Conservation (phyloP, 2,329 filamentous ascomycete species). For the Cladophialophora bantiana region DNA sequence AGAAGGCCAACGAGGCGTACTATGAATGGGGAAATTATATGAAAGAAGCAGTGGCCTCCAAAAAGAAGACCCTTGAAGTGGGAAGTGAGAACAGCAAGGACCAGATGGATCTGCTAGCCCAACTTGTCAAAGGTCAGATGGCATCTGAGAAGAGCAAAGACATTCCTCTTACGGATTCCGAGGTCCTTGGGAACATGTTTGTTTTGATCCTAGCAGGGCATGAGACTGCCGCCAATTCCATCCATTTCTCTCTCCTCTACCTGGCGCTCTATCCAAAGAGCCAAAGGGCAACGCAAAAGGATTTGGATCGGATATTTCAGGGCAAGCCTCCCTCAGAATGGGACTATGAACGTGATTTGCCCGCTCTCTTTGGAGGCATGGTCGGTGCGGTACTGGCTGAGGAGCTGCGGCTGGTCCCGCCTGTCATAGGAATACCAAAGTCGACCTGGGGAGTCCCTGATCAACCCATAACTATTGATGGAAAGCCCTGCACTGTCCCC, state of each 20-base stretch:
- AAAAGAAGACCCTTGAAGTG: constrained; percentile 57
- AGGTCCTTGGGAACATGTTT: constrained; percentile 48
- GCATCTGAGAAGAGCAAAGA: constrained; percentile 41
- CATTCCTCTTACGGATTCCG: constrained; percentile 34
- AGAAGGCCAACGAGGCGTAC: constrained; percentile 62
- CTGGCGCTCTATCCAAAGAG: constrained; percentile 70
- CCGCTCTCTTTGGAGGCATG: constrained; percentile 71
- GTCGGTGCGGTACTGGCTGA: constrained; percentile 79
- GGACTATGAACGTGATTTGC: constrained; percentile 73
- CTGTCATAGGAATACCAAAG: constrained; percentile 77
- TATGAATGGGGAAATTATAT: constrained; percentile 73
- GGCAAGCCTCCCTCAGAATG: constrained; percentile 60
- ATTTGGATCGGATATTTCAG: constrained; percentile 69
- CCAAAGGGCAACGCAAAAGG: constrained; percentile 71
- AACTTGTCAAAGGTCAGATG: constrained; percentile 56
- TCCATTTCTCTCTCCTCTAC: constrained; percentile 74
- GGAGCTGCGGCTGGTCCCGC: constrained; percentile 74
- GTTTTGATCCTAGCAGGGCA: constrained; percentile 74
- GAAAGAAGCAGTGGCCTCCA: constrained; percentile 70
- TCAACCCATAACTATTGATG: constrained; percentile 67
- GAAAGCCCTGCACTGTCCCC: constrained; percentile 66
- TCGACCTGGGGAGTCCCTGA: constrained; percentile 51
- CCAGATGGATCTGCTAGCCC: constrained; percentile 64
- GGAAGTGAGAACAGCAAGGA: constrained; percentile 47
- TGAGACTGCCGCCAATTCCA: constrained; percentile 77